A percentile compares a stretch with the other conserved stretches of the same genome.
phyloP scores from a whole-genome alignment of 805 yeast genomes.

The Pichia manshurica region DNA sequence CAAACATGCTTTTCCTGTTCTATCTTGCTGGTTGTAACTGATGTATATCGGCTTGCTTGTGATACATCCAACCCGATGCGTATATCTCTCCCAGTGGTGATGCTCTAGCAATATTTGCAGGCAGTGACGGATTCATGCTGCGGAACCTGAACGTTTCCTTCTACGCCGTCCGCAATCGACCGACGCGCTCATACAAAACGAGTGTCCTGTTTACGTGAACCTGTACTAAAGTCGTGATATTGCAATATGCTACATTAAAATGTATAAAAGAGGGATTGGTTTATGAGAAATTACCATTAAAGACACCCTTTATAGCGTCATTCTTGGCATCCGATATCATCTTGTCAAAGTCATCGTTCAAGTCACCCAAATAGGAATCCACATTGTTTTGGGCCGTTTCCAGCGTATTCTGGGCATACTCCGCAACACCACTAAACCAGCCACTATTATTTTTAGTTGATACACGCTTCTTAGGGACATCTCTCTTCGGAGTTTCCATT shows the following conservation, averaged over 20 bases:
- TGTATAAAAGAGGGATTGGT: no score
- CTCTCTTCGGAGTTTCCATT: constrained; percentile 17
- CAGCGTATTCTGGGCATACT: constrained; percentile 20
- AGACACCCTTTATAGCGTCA: constrained; percentile 27
- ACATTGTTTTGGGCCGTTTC: constrained; percentile 23
- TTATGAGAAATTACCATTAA: constrained; percentile 16
- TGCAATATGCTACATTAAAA: no score
- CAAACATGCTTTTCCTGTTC: constrained; percentile 50
- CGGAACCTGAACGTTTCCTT: no score
- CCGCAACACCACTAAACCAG: constrained; percentile 12
- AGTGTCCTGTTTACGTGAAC: no score
- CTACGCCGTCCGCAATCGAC: no score
- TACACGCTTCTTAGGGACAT: constrained; percentile 5
- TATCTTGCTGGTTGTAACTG: no score
- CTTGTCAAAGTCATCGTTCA: constrained; percentile 30
- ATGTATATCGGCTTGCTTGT: no score
- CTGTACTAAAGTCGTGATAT: no score
- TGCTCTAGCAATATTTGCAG: no score
- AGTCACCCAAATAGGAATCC: constrained; percentile 24
- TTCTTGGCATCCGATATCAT: constrained; percentile 25
- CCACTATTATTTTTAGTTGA: constrained; percentile 5
- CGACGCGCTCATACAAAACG: no score
- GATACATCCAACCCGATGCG: no score
- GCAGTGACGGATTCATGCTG: background rate
- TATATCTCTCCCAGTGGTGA: no score